phyloP scores from a whole-genome alignment of 495 filamentous ascomycete genomes.

The Arthonia radiata region DNA sequence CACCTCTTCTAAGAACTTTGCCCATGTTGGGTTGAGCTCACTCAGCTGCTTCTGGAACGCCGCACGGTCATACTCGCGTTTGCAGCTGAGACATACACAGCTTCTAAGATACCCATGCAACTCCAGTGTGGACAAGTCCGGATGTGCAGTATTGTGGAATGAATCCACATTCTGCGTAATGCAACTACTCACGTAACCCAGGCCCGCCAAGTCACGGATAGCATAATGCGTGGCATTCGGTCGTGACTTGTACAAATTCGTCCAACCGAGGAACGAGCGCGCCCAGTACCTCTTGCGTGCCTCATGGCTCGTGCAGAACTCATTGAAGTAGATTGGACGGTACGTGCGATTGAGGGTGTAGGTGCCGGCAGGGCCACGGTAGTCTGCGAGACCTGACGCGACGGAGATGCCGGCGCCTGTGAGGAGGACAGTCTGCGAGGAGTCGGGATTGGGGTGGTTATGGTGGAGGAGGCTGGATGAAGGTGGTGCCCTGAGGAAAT shows the following conservation, averaged over 20 bases:
- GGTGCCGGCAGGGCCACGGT: slow-evolving; percentile 70
- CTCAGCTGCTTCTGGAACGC: slow-evolving; percentile 55
- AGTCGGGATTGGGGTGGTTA: slow-evolving; percentile 9
- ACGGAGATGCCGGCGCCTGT: slow-evolving; percentile 88
- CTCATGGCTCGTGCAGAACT: slow-evolving; percentile 63
- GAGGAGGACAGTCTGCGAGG: slow-evolving; percentile 56
- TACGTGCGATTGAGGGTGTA: slow-evolving; percentile 78
- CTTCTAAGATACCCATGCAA: slow-evolving; percentile 74
- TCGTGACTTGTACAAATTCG: slow-evolving; percentile 43
- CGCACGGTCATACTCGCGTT: slow-evolving; percentile 20
- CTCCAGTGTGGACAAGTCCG: slow-evolving; percentile 49
- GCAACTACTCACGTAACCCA: slow-evolving; percentile 49
- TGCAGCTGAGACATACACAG: slow-evolving; percentile 55
- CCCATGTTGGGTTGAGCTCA: slow-evolving; percentile 67
- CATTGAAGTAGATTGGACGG: slow-evolving; percentile 76
- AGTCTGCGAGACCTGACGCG: slow-evolving; percentile 78
- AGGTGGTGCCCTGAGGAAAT: slow-evolving; percentile 40
- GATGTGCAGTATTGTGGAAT: slow-evolving; percentile 61
- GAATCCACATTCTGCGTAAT: slow-evolving; percentile 96
- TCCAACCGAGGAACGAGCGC: slow-evolving; percentile 80
- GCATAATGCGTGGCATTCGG: slow-evolving; percentile 67
- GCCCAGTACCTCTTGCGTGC: slow-evolving; percentile 92
- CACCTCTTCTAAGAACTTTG: slow-evolving; percentile 44
- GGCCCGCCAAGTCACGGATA: slow-evolving; percentile 37
- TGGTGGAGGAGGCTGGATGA: slow-evolving; percentile 6